These are phyloP conservation scores for Saururus chinensis DNA, from an alignment of 164 flowering plant species.

Conservation along the genomic window DNA sequence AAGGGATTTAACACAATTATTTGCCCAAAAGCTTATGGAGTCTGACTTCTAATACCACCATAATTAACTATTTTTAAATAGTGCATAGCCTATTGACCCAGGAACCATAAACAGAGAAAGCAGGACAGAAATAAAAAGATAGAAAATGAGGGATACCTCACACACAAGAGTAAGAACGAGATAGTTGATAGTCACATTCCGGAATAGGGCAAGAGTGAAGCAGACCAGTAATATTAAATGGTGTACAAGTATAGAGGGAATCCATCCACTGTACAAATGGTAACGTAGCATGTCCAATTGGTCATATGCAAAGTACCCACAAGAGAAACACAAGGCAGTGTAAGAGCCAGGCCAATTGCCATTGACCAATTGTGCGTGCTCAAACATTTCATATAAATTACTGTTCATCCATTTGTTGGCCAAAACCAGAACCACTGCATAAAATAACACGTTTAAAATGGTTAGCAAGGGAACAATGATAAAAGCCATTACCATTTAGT, in stretches of 20 bases:
- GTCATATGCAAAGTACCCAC: slow-evolving; percentile 95
- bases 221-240: slow-evolving; percentile 80
- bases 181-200: slow-evolving; percentile 90
- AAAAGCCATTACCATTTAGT: too few relatives aligned
- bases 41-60: too few relatives aligned
- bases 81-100: too few relatives aligned
- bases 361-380: slow-evolving; percentile 66
- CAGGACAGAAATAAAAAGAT: neutral
- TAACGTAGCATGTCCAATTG: slow-evolving; percentile 86
- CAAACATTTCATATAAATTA: slow-evolving; percentile 49
- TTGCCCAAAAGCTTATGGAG: too few relatives aligned
- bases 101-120: neutral
- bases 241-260: slow-evolving; percentile 79
- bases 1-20: too few relatives aligned
- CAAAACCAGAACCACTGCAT: slow-evolving; percentile 65
- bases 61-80: too few relatives aligned
- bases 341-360: slow-evolving; percentile 73
- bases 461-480: neutral
- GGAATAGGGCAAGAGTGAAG: slow-evolving; percentile 79
- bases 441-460: neutral
- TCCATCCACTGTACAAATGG: slow-evolving; percentile 70
- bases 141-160: slow-evolving; percentile 41
- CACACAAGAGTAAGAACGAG: slow-evolving; percentile 89
- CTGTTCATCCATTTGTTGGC: slow-evolving; percentile 36
- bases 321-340: slow-evolving; percentile 74